These are phyloP conservation scores for Fraxinus anomala DNA, from an alignment of 257 asterid species.

Conservation along the genomic window DNA sequence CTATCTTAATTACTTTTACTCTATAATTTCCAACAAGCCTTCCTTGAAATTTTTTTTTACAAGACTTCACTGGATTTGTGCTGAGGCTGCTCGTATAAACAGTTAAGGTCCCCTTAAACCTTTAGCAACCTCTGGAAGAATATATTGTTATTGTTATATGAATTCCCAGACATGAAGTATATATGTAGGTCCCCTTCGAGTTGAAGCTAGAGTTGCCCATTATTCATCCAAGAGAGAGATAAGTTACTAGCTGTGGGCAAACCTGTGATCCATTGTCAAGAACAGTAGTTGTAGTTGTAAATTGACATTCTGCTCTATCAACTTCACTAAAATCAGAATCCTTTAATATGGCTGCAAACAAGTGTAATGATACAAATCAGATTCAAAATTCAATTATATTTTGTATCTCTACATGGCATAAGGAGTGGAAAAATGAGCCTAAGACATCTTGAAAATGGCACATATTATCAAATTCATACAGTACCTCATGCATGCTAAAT, in stretches of 20 bases:
- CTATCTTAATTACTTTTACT: not conserved
- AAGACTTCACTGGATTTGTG: not conserved
- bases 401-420: conserved; percentile 2
- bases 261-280: conserved; percentile 98
- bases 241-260: conserved; percentile 18
- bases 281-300: conserved; percentile 86
- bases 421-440: not conserved
- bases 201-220: not conserved
- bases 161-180: not conserved
- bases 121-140: not conserved
- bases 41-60: not conserved
- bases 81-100: not conserved
- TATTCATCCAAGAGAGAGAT: conserved; percentile 6
- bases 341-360: conserved; percentile 82
- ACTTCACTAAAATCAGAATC: conserved; percentile 89
- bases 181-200: not conserved
- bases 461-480: not conserved
- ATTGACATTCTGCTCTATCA: conserved; percentile 95
- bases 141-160: not conserved
- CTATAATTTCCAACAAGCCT: not conserved
- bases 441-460: not conserved
- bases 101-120: not conserved
- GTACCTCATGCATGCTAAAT: not conserved
- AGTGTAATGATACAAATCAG: conserved; percentile 18
- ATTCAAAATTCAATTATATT: conserved; percentile 8